These are phyloP conservation scores for Mycena metata DNA, from an alignment of 768 basidiomycete genomes.

Conservation along the genomic window DNA sequence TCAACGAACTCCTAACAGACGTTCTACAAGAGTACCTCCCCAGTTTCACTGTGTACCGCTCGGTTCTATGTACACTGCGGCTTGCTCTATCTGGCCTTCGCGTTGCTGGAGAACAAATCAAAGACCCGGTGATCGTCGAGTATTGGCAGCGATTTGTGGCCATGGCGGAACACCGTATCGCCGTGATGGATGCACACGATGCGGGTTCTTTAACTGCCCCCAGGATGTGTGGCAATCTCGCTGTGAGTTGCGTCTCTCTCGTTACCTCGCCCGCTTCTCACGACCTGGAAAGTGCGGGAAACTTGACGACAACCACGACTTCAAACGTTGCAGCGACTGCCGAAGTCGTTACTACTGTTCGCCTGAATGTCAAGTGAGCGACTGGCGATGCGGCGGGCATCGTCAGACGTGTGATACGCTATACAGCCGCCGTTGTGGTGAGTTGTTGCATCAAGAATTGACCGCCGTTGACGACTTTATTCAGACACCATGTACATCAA, in stretches of 20 bases:
- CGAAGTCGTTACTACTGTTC: background rate
- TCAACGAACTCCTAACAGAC: background rate
- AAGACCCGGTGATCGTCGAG: background rate
- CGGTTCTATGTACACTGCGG: constrained; percentile 1
- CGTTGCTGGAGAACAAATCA: background rate
- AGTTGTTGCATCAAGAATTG: background rate
- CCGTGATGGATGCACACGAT: background rate
- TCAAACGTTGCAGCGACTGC: constrained; percentile 11
- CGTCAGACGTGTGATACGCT: background rate
- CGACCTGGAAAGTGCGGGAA: background rate
- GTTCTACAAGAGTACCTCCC: background rate
- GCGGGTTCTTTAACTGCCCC: background rate
- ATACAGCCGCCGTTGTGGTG: background rate
- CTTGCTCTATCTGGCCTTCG: background rate
- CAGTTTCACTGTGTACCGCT: background rate
- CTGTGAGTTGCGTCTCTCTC: background rate
- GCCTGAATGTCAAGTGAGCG: background rate
- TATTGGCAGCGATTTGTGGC: background rate
- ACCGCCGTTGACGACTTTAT: too few relatives aligned
- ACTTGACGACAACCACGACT: background rate
- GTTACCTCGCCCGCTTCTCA: background rate
- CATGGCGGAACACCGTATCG: background rate
- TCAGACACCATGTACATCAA: too few relatives aligned
- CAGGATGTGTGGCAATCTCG: background rate
- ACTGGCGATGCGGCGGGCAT: constrained; percentile 1